Conservation (phyloP, 202 grass and related monocot species). For the Carex arenaria region DNA sequence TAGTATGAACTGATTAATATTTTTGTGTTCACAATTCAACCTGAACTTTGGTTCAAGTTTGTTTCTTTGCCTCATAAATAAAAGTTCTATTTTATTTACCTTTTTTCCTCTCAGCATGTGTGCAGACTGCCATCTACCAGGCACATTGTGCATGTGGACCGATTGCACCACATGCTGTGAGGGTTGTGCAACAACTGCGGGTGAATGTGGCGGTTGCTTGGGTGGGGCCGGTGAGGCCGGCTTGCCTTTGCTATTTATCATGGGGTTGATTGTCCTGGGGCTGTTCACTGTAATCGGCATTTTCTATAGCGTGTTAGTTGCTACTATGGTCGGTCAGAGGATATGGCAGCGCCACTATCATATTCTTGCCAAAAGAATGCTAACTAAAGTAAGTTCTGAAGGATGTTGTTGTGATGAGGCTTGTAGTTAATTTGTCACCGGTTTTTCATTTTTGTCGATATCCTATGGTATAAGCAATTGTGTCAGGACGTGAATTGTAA, state of each 20-base stretch:
- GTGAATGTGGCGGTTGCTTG: slow-evolving; percentile 87
- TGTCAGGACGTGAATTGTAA: not conserved
- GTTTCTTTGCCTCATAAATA: not conserved
- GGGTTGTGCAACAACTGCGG: slow-evolving; percentile 72
- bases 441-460: not conserved
- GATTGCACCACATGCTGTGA: slow-evolving; percentile 95
- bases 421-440: not conserved
- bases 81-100: not conserved
- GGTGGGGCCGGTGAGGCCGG: slow-evolving; percentile 79
- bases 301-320: slow-evolving; percentile 93
- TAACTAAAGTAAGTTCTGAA: slow-evolving; percentile 57
- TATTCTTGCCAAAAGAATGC: slow-evolving; percentile 94
- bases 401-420: not conserved
- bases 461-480: not conserved
- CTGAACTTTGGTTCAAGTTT: not conserved
- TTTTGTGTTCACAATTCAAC: not conserved
- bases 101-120: slow-evolving; percentile 59
- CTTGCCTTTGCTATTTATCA: slow-evolving; percentile 69
- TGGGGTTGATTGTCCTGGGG: slow-evolving; percentile 73
- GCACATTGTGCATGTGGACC: slow-evolving; percentile 89
- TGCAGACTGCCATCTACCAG: slow-evolving; percentile 83
- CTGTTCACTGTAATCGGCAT: slow-evolving; percentile 82
- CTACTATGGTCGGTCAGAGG: slow-evolving; percentile 90
- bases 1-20: not conserved
- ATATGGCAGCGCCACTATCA: slow-evolving; percentile 99